Conservation (phyloP, 805 yeast species). For the Yarrowia bubula region DNA sequence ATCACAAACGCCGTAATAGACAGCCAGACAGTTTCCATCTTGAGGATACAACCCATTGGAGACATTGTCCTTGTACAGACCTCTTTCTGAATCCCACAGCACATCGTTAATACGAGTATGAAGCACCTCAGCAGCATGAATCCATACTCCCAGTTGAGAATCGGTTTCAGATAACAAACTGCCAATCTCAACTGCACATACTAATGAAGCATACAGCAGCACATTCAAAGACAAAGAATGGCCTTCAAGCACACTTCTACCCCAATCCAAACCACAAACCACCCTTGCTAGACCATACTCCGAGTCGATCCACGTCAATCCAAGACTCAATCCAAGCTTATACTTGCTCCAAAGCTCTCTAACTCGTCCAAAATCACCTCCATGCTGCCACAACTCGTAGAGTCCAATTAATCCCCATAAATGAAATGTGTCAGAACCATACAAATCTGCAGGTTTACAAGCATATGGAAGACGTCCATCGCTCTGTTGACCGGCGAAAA, state of each 20-base stretch:
- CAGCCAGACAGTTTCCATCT: slow-evolving; percentile 8
- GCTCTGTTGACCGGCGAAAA: not conserved
- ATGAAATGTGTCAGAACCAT: slow-evolving; percentile 13
- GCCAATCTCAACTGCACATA: slow-evolving; percentile 1
- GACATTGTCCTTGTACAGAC: not conserved
- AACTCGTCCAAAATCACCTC: not conserved
- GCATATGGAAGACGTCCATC: slow-evolving; percentile 10
- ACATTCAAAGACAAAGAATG: not conserved
- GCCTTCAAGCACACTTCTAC: not conserved
- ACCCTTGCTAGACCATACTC: not conserved
- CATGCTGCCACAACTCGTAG: slow-evolving; percentile 4
- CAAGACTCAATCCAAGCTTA: not conserved
- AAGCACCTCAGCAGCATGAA: not conserved
- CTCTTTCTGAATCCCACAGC: not conserved
- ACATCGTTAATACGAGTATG: not conserved
- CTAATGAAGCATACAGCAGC: not conserved
- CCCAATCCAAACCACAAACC: not conserved
- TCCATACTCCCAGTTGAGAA: not conserved
- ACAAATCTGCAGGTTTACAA: slow-evolving; percentile 9
- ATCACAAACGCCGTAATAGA: not conserved
- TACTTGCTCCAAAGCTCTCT: not conserved
- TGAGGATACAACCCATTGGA: not conserved
- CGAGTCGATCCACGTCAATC: not conserved
- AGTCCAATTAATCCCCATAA: not conserved
- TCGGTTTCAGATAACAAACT: not conserved